Conservation (phyloP, 805 yeast species). For the Cephaloascus albidus region DNA sequence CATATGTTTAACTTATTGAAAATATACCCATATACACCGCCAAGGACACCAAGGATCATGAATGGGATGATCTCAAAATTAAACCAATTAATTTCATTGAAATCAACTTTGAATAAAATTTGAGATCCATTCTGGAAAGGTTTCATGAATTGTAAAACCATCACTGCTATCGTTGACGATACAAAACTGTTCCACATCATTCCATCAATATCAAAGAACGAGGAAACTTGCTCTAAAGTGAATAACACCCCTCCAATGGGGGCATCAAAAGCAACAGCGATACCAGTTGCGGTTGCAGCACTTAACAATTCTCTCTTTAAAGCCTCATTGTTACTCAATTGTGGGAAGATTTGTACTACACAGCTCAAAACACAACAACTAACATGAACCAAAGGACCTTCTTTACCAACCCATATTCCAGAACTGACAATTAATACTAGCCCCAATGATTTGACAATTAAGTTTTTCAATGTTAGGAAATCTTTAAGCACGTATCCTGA, state of each 20-base stretch:
- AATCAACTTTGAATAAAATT: conserved; percentile 51
- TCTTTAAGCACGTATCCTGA: conserved; percentile 51
- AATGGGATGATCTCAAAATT: conserved; percentile 65
- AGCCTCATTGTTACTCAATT: conserved; percentile 39
- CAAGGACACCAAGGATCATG: conserved; percentile 55
- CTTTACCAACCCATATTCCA: conserved; percentile 79
- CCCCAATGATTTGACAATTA: conserved; percentile 49
- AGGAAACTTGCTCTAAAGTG: conserved; percentile 59
- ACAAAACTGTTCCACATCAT: conserved; percentile 81
- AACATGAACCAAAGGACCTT: conserved; percentile 80
- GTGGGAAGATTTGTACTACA: conserved; percentile 21
- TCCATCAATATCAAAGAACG: conserved; percentile 51
- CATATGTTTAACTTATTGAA: conserved; percentile 39
- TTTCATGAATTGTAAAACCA: conserved; percentile 49
- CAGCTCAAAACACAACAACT: conserved; percentile 41
- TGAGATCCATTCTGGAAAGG: conserved; percentile 35
- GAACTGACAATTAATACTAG: conserved; percentile 59
- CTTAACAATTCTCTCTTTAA: conserved; percentile 54
- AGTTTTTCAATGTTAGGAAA: conserved; percentile 41
- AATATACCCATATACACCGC: conserved; percentile 57
- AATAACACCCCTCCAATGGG: conserved; percentile 86
- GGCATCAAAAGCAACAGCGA: conserved; percentile 76
- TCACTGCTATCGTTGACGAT: conserved; percentile 65
- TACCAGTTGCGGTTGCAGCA: conserved; percentile 79
- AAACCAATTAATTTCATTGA: conserved; percentile 65